Evolutionary conservation across 306 rosid species (phyloP).

Genomic region (Crataegus laevigata): DNA sequence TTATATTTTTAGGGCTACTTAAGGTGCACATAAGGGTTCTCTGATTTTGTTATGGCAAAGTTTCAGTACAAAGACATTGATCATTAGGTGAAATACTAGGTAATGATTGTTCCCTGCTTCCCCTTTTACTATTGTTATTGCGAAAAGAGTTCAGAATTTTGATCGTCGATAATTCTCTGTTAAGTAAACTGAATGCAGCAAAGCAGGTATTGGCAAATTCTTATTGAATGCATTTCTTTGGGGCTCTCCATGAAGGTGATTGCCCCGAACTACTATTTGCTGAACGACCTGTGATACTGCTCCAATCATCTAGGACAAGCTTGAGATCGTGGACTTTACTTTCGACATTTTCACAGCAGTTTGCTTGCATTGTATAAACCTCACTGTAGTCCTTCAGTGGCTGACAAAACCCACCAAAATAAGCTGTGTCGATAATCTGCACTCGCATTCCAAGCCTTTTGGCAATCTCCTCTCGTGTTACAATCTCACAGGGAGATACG

Average conservation of each 20-base stretch:
- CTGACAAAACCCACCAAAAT: constrained; percentile 46
- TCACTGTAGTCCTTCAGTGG: constrained; percentile 12
- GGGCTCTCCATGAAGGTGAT: constrained; percentile 30
- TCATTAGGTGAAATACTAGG: not conserved
- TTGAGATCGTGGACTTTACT: constrained; percentile 47
- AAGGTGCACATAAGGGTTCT: not conserved
- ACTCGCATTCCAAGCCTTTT: constrained; percentile 18
- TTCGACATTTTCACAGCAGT: constrained; percentile 38
- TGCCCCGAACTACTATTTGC: constrained; percentile 10
- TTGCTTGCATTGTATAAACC: constrained; percentile 39
- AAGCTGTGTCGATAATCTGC: constrained; percentile 1
- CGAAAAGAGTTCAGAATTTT: not conserved
- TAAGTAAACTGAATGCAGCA: not conserved
- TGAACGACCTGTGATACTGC: constrained; percentile 8
- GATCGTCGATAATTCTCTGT: not conserved
- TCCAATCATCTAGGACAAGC: constrained; percentile 56
- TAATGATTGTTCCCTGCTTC: no score
- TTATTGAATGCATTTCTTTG: constrained; percentile 30
- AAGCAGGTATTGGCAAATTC: not conserved
- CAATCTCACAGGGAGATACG: constrained; percentile 28
- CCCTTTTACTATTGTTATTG: no score
- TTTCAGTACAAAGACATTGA: not conserved
- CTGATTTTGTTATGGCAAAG: not conserved
- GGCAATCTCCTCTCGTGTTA: not conserved
- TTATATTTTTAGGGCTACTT: not conserved